These are phyloP conservation scores for Rhynchospora tenuis DNA, from an alignment of 176 grass and related monocot genomes.

Conservation along the genomic window DNA sequence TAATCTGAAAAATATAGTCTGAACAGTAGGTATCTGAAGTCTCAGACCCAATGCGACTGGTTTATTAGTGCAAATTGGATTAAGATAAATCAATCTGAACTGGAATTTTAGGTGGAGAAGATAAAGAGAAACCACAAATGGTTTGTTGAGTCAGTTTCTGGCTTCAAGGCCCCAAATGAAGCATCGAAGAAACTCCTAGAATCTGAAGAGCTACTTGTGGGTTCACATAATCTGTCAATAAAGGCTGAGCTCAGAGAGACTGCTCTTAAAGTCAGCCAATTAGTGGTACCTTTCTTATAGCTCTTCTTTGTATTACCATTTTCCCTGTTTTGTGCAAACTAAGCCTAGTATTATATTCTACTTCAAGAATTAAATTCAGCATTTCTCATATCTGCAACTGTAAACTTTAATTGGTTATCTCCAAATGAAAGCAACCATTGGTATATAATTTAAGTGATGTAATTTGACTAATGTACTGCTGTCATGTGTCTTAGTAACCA, in stretches of 20 bases:
- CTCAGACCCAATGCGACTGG: not conserved
- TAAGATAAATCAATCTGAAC: not conserved
- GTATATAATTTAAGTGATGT: not conserved
- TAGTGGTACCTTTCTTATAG: slow-evolving; percentile 44
- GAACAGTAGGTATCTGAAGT: not conserved
- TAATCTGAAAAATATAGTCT: not conserved
- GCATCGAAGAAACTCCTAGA: slow-evolving; percentile 52
- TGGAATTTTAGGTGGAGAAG: slow-evolving; percentile 46
- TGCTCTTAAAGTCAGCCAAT: slow-evolving; percentile 55
- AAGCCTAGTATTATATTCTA: not conserved
- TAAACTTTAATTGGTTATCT: not conserved
- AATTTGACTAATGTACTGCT: not conserved
- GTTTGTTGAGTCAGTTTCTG: slow-evolving; percentile 53
- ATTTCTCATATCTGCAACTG: not conserved
- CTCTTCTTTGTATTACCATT: not conserved
- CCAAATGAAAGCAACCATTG: not conserved
- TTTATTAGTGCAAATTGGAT: not conserved
- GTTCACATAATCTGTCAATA: slow-evolving; percentile 40
- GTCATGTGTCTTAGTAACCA: not conserved
- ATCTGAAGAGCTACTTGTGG: slow-evolving; percentile 36
- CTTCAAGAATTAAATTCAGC: not conserved
- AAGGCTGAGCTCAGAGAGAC: slow-evolving; percentile 52
- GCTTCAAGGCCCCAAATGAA: slow-evolving; percentile 53
- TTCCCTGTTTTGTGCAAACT: not conserved
- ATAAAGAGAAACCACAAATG: slow-evolving; percentile 57